These are phyloP conservation scores for Aspergillus spinulosporus DNA, from an alignment of 2,329 filamentous ascomycete species.

Conservation along the genomic window DNA sequence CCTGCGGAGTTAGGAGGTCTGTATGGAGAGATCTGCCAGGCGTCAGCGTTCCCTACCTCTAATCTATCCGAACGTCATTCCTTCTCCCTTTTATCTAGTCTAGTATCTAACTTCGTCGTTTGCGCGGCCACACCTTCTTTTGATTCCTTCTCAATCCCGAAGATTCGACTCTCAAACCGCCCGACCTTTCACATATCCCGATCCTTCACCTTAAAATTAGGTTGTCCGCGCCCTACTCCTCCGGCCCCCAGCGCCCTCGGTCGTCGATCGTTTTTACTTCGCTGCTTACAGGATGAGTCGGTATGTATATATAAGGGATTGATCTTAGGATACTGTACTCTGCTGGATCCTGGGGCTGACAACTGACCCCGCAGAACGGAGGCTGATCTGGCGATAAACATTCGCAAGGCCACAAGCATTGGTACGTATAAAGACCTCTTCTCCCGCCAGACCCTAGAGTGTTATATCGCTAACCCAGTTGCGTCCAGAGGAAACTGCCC, in stretches of 20 bases:
- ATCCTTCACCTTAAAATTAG: slow-evolving; percentile 9
- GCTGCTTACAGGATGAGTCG: slow-evolving; percentile 64
- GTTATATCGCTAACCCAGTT: slow-evolving; percentile 22
- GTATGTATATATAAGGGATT: slow-evolving; percentile 40
- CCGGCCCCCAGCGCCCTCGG: slow-evolving; percentile 23
- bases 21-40: slow-evolving; percentile 25
- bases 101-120: slow-evolving; percentile 18
- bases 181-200: slow-evolving; percentile 3
- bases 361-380: slow-evolving; percentile 51
- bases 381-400: slow-evolving; percentile 65
- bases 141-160: neutral
- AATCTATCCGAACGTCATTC: slow-evolving; percentile 34
- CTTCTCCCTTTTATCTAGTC: slow-evolving; percentile 10
- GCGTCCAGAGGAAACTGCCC: slow-evolving; percentile 61
- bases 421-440: slow-evolving; percentile 41
- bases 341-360: slow-evolving; percentile 1
- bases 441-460: neutral
- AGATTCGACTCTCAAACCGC: neutral
- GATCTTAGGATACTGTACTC: neutral
- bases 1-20: slow-evolving; percentile 7
- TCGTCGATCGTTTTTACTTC: slow-evolving; percentile 27
- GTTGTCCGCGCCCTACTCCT: slow-evolving; percentile 25
- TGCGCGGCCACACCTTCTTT: slow-evolving; percentile 14
- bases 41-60: slow-evolving; percentile 34
- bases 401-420: slow-evolving; percentile 67